Conservation (phyloP, 73 alveolate species). For the Tetrahymena borealis region DNA sequence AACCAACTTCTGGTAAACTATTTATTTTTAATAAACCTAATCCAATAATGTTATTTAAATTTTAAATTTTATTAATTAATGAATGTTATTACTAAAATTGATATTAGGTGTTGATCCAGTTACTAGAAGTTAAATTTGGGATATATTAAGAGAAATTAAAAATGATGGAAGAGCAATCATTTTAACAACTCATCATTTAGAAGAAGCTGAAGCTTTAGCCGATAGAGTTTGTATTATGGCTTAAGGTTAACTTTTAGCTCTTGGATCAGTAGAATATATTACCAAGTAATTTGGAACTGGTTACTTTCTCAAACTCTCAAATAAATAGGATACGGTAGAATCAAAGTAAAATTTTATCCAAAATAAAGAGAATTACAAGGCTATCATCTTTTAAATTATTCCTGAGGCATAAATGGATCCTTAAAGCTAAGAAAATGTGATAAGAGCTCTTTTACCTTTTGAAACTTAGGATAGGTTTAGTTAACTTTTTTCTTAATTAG, state of each 20-base stretch:
- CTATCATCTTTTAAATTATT: neutral
- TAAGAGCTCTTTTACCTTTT: neutral
- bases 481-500: neutral
- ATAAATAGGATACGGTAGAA: neutral
- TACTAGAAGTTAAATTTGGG: conserved; percentile 86
- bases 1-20: conserved; percentile 82
- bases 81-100: neutral
- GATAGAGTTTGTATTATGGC: conserved; percentile 81
- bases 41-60: too few species aligned
- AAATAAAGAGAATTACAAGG: neutral
- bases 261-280: conserved; percentile 60
- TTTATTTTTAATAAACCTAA: too few species aligned
- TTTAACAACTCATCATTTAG: conserved; percentile 79
- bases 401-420: conserved; percentile 30
- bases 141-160: conserved; percentile 70
- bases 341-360: conserved; percentile 7
- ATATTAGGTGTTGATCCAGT: conserved; percentile 79
- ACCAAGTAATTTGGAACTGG: conserved; percentile 72
- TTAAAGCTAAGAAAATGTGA: neutral
- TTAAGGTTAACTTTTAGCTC: conserved; percentile 57
- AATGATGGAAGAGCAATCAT: conserved; percentile 61
- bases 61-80: neutral
- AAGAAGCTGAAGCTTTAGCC: conserved; percentile 82
- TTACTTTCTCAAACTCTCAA: conserved; percentile 63
- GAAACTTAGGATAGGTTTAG: neutral